These are phyloP conservation scores for Ogataea pignaliae DNA, from an alignment of 805 yeast species.

Conservation along the genomic window DNA sequence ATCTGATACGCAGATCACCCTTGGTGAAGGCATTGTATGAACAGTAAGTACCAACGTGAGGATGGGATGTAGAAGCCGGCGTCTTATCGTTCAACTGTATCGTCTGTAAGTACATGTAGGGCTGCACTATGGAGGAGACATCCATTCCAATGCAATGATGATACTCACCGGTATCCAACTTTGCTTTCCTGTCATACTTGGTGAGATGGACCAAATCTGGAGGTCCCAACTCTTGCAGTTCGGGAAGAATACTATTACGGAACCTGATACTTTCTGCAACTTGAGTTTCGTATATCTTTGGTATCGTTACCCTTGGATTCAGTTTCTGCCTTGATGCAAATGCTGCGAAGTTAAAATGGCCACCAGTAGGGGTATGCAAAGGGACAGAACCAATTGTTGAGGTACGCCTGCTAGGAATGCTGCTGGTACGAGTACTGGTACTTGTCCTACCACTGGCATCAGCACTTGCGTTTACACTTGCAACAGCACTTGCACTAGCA, in stretches of 20 bases:
- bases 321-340: constrained; percentile 8
- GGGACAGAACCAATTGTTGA: no score
- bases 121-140: constrained; percentile 46
- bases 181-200: constrained; percentile 37
- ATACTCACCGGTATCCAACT: constrained; percentile 49
- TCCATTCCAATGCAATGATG: constrained; percentile 53
- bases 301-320: constrained; percentile 19
- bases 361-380: no score
- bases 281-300: constrained; percentile 41
- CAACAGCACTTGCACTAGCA: no score
- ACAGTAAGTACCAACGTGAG: constrained; percentile 50
- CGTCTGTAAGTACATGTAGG: constrained; percentile 53
- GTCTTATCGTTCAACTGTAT: constrained; percentile 32
- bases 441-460: no score
- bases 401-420: no score
- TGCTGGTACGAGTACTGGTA: no score
- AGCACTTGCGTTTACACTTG: no score
- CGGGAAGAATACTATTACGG: constrained; percentile 40
- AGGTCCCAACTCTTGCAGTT: constrained; percentile 60
- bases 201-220: constrained; percentile 64
- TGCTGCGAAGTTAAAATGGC: background rate
- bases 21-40: constrained; percentile 69
- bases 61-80: constrained; percentile 25
- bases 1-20: constrained; percentile 68
- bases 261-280: constrained; percentile 49